Conservation (phyloP, 305 asterid species). For the Fraxinus greggii region DNA sequence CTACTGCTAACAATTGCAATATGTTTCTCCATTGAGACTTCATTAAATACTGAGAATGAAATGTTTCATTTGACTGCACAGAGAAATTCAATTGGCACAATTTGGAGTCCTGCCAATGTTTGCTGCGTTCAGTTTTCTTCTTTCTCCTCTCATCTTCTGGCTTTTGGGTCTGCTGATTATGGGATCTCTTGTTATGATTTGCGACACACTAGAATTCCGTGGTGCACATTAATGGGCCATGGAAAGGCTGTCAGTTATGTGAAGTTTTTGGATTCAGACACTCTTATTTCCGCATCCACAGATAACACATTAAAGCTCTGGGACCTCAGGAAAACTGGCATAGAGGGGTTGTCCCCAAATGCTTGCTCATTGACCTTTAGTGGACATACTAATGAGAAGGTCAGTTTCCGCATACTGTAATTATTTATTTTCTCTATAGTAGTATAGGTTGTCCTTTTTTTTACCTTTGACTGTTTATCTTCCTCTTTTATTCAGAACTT, state of each 20-base stretch:
- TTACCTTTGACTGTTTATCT: background rate
- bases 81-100: slow-evolving; percentile 36
- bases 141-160: slow-evolving; percentile 46
- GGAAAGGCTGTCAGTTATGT: slow-evolving; percentile 52
- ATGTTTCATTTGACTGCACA: slow-evolving; percentile 20
- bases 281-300: slow-evolving; percentile 53
- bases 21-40: background rate
- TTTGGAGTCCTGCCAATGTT: slow-evolving; percentile 45
- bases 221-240: slow-evolving; percentile 59
- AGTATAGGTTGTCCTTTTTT: background rate
- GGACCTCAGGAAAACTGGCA: slow-evolving; percentile 49
- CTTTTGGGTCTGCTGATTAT: slow-evolving; percentile 51
- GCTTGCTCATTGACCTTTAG: slow-evolving; percentile 47
- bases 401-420: slow-evolving; percentile 1
- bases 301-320: slow-evolving; percentile 54
- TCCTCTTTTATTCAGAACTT: slow-evolving; percentile 37
- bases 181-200: slow-evolving; percentile 49
- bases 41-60: background rate
- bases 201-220: slow-evolving; percentile 43
- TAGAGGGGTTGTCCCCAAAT: slow-evolving; percentile 35
- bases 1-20: background rate
- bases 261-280: slow-evolving; percentile 43
- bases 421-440: background rate
- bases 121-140: slow-evolving; percentile 58
- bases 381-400: slow-evolving; percentile 56